Conservation (phyloP, 164 flowering plant genomes). For the Annona squamosa region DNA sequence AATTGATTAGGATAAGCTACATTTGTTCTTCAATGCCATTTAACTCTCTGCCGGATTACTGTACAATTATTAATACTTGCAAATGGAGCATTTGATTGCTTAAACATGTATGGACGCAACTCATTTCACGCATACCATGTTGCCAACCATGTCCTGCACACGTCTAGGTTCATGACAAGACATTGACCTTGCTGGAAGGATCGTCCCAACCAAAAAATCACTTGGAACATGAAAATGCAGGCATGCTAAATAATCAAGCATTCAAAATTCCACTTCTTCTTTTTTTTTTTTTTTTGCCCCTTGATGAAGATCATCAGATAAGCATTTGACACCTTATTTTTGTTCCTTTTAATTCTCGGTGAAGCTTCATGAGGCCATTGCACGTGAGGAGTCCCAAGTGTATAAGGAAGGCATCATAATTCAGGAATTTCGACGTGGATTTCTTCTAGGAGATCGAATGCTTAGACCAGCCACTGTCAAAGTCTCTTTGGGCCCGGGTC, state of each 20-base stretch:
- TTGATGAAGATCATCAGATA: neutral
- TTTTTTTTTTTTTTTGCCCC: neutral
- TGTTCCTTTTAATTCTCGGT: neutral
- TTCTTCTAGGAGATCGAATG: conserved; percentile 63
- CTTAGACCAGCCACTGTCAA: conserved; percentile 91
- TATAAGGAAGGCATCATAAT: conserved; percentile 69
- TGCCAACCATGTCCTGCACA: too few relatives aligned
- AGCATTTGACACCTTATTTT: neutral
- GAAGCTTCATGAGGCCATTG: conserved; percentile 88
- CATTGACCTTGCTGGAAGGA: too few relatives aligned
- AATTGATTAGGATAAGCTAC: too few relatives aligned
- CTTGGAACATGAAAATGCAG: neutral
- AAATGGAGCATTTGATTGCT: too few relatives aligned
- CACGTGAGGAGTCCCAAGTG: conserved; percentile 73
- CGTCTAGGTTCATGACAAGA: too few relatives aligned
- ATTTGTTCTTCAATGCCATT: too few relatives aligned
- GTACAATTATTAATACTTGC: too few relatives aligned
- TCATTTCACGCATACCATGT: too few relatives aligned
- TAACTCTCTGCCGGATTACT: too few relatives aligned
- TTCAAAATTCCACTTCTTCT: too few relatives aligned
- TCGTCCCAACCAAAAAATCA: too few relatives aligned
- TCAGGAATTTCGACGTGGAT: conserved; percentile 76
- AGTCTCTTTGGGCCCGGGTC: conserved; percentile 83
- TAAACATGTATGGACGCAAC: too few relatives aligned
- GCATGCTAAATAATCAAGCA: neutral